Evolutionary conservation across 345 rosid genomes (phyloP).

Genomic region (Eucalyptus polybractea): DNA sequence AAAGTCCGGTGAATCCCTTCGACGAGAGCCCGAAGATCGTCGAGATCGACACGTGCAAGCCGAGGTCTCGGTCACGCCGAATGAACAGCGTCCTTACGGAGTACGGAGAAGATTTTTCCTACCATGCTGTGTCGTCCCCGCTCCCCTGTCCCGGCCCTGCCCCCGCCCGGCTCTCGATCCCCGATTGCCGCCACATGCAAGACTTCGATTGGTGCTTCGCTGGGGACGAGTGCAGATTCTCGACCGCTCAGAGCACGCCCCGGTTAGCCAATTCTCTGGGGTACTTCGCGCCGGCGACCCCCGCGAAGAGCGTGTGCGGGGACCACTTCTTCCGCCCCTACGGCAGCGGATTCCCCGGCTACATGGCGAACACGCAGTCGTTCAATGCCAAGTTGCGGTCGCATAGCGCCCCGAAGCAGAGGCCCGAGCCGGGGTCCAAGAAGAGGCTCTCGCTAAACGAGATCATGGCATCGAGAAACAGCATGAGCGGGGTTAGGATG

Average conservation of each 20-base stretch:
- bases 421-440: conserved; percentile 44
- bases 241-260: conserved; percentile 52
- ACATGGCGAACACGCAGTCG: conserved; percentile 77
- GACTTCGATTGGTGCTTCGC: conserved; percentile 32
- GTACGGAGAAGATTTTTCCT: conserved; percentile 24
- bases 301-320: conserved; percentile 51
- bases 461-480: conserved; percentile 53
- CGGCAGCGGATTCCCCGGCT: conserved; percentile 34
- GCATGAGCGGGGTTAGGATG: conserved; percentile 45
- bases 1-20: not conserved
- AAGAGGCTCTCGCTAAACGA: conserved; percentile 58
- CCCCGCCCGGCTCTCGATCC: conserved; percentile 11
- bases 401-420: conserved; percentile 70
- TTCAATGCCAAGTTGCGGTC: conserved; percentile 75
- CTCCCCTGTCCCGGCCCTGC: conserved; percentile 14
- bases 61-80: conserved; percentile 33
- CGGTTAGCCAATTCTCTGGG: conserved; percentile 15
- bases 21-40: conserved; percentile 51
- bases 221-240: conserved; percentile 1
- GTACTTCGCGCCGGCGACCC: conserved; percentile 24
- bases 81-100: conserved; percentile 20
- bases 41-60: conserved; percentile 46
- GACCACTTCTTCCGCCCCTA: conserved; percentile 34
- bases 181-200: conserved; percentile 1
- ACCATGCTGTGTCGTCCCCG: conserved; percentile 20